Evolutionary conservation across 768 basidiomycete species (phyloP), one percentile per base, ranked within the genome.

Genomic region (Hydnomerulius pinastri): DNA sequence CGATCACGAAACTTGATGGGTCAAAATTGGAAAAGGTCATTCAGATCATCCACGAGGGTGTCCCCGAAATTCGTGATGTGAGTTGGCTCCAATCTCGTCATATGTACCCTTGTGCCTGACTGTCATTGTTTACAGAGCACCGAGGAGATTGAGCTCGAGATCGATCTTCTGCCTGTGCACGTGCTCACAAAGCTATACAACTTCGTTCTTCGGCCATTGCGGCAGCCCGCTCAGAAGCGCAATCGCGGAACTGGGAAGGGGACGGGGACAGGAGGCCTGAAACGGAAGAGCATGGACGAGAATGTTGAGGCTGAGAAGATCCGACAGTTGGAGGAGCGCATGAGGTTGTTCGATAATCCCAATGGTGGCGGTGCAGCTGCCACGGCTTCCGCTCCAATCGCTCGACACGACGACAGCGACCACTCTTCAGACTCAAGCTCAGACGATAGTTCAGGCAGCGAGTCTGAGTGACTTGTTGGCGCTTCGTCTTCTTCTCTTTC

Each of bases 131-230:
- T 52, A 54, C 74, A 93, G 91, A 93, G 91, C 69, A 90, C 88
- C 39, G 93, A 98, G 70, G 97, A 99, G 74, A 98, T 99, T 63
- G 97, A 99, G 69, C 82, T 99, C 36, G 97, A 99, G 71, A 98
- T 99, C 63, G 97, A 98, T 64, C 75, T 84, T 33, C 76, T 99
- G 27, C 95, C 97, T 42, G 77, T 90, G 6, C 69, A 80, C 25
- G 95, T 97, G 38, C 82, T 98, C 46, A 88, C 89, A 46, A 92
- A 92, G 71, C 79, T 99, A 24, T 99, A 98, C 77, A 95, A 96
- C 71, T 93, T 91, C 64, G 96, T 98, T 57, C 77, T 96, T 50
- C 85, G 89, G 9, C 91, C 91, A 1, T 67, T 85, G 52, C 83
- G 84, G 25, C 81, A 85, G 37, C 79, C 85, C 8, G 77, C 84